Base-by-base conservation (phyloP, 129 eudicot genomes). In the Flaveria ramosissima region DNA sequence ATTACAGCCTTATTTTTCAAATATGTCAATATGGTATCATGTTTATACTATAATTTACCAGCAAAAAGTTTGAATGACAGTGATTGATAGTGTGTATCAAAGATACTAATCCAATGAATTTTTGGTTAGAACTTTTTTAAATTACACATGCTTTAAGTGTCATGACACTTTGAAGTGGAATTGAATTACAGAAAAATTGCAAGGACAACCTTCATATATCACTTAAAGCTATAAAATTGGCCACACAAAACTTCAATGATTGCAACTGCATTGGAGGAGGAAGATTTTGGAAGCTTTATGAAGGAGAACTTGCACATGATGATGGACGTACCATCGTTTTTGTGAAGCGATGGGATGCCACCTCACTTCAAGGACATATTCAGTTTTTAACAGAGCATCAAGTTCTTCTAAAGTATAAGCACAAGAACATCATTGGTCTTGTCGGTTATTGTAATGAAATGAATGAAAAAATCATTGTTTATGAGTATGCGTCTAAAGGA, bases 261-360 rank as follows among this genome's bases (percentile, higher is more conserved):
- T 13, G 16, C 41, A 70, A 26, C 9, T 70, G 13, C 15, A 47
- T 48, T 48, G 74, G 74, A 70, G 60, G 7, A 15, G 61, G 60
- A 48, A 70, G 61, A 70, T 24, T 6, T 7, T 70, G 74, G 74
- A 70, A 48, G 45, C 61, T 46, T 23, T 70, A 70, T 70, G 23
- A 7, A 48, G 74, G 61, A 15, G 61, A 23, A 14, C 0, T 47
- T 0, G 43, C 9, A 11, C 41, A 60, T 60, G 67, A n/a, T 60
- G 3, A 24, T 11, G 41, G 41, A 13, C 13, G 67, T 60, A 64
- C n/a, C 12, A 0, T 23, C 24, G 7, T 64, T 32, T 1, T 64
- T 16, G 70, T 21, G 16, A 64, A 64, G 46, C 47, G 70, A 3
- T 30, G 36, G 36, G 36, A 30, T 30, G 36, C 4, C 36, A 30